Percentiles rank a stretch among this genome's conserved stretches.
phyloP scores from a whole-genome alignment of 2,329 filamentous ascomycete genomes.

The Fusarium longipes region DNA sequence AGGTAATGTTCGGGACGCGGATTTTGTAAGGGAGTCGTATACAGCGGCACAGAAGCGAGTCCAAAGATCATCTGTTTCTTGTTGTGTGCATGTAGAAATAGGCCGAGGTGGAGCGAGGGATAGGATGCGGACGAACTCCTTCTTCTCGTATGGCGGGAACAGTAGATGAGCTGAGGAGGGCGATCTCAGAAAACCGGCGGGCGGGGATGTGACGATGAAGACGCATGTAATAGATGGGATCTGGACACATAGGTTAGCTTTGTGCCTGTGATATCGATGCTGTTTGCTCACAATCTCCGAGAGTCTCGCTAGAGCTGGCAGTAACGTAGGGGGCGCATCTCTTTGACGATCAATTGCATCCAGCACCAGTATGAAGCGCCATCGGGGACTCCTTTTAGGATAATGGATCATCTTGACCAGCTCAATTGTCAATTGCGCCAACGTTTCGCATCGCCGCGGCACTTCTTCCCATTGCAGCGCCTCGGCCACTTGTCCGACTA shows the following conservation, averaged over 20 bases:
- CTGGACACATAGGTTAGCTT: constrained; percentile 56
- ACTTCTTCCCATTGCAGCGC: constrained; percentile 61
- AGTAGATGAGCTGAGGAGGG: constrained; percentile 79
- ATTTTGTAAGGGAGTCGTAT: constrained; percentile 86
- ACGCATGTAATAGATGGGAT: constrained; percentile 82
- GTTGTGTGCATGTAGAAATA: constrained; percentile 62
- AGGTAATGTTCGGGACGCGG: constrained; percentile 82
- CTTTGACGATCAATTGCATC: constrained; percentile 88
- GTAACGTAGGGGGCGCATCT: constrained; percentile 80
- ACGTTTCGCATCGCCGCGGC: constrained; percentile 78
- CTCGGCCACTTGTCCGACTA: constrained; percentile 68
- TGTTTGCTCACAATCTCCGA: constrained; percentile 76
- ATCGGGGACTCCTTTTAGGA: constrained; percentile 50
- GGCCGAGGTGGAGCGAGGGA: constrained; percentile 60
- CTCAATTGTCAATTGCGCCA: constrained; percentile 80
- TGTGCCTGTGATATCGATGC: constrained; percentile 19
- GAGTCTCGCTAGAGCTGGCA: constrained; percentile 83
- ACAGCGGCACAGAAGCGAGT: constrained; percentile 83
- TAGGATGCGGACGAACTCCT: constrained; percentile 82
- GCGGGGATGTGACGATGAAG: constrained; percentile 79
- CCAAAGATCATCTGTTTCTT: constrained; percentile 77
- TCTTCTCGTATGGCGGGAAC: constrained; percentile 86
- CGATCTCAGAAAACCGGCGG: constrained; percentile 75
- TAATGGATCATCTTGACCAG: constrained; percentile 72
- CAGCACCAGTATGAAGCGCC: constrained; percentile 83